Evolutionary conservation across 768 basidiomycete species (phyloP).

Genomic region (Cyathus striatus): DNA sequence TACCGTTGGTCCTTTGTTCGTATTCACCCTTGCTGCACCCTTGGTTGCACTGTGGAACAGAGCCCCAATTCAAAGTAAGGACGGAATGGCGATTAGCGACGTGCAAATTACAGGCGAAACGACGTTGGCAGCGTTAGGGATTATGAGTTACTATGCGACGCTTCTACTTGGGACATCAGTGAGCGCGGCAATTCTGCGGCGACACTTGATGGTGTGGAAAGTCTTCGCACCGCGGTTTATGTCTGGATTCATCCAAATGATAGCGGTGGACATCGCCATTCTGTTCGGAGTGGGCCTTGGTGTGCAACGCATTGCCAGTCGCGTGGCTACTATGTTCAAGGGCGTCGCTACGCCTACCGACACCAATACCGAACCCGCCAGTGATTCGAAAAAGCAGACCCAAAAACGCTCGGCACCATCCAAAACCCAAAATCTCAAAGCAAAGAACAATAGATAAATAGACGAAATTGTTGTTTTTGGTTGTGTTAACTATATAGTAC

Average conservation of each 20-base stretch:
- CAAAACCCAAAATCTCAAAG: too few relatives aligned
- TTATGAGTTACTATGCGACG: slow-evolving; percentile 65
- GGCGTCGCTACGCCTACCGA: too few relatives aligned
- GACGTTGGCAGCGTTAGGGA: slow-evolving; percentile 51
- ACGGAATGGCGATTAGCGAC: slow-evolving; percentile 11
- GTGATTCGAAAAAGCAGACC: too few relatives aligned
- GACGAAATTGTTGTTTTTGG: too few relatives aligned
- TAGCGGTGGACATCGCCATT: slow-evolving; percentile 68
- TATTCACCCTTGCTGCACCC: slow-evolving; percentile 62
- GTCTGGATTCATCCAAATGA: slow-evolving; percentile 58
- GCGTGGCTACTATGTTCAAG: slow-evolving; percentile 19
- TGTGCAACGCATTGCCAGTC: slow-evolving; percentile 33
- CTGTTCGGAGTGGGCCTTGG: slow-evolving; percentile 61
- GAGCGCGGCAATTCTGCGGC: slow-evolving; percentile 67
- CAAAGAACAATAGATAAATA: too few relatives aligned
- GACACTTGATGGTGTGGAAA: slow-evolving; percentile 99
- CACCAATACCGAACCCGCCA: too few relatives aligned
- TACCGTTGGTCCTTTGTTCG: slow-evolving; percentile 65
- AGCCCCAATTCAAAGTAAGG: slow-evolving; percentile 40
- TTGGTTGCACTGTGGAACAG: slow-evolving; percentile 83
- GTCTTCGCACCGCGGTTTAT: slow-evolving; percentile 96
- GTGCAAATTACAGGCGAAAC: slow-evolving; percentile 33
- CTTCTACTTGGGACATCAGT: slow-evolving; percentile 67
- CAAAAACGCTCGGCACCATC: too few relatives aligned
- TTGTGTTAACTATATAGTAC: too few relatives aligned